Conservation (phyloP, 768 basidiomycete genomes). For the Phlebiopsis gigantea region DNA sequence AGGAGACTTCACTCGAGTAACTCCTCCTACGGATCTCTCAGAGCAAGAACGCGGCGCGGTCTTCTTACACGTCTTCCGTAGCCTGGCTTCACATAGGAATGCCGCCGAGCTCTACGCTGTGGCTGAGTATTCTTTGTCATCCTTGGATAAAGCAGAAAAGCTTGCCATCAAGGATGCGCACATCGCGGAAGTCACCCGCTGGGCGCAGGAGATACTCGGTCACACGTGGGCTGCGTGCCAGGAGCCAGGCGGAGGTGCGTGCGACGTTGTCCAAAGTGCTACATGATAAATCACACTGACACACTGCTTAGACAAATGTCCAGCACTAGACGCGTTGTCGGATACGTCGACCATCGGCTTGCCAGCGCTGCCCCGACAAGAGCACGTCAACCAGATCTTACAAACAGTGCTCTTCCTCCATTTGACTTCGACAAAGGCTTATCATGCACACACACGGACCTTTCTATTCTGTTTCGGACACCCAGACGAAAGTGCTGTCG, state of each 20-base stretch:
- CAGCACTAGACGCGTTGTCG: constrained; percentile 34
- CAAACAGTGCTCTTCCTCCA: constrained; percentile 48
- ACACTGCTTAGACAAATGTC: constrained; percentile 33
- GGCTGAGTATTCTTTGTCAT: constrained; percentile 28
- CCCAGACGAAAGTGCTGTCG: constrained; percentile 38
- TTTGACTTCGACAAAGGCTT: constrained; percentile 41
- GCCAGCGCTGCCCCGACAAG: constrained; percentile 31
- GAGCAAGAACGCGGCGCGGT: constrained; percentile 30
- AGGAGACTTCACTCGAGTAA: constrained; percentile 23
- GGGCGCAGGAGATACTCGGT: constrained; percentile 40
- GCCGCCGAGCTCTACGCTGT: constrained; percentile 34
- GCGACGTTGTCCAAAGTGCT: background rate
- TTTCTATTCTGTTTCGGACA: constrained; percentile 37
- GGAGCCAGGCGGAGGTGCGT: constrained; percentile 34
- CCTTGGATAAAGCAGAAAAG: constrained; percentile 18
- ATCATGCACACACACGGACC: constrained; percentile 42
- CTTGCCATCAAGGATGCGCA: constrained; percentile 24
- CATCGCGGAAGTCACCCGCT: constrained; percentile 32
- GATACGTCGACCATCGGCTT: constrained; percentile 43
- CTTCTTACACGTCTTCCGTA: constrained; percentile 39
- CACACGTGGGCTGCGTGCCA: constrained; percentile 42
- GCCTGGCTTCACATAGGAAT: constrained; percentile 43
- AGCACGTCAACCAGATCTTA: constrained; percentile 37
- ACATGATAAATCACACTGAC: too few species aligned
- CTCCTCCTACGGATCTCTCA: constrained; percentile 36